phyloP scores from a whole-genome alignment of 2,329 filamentous ascomycete genomes.

The Verticillium longisporum region DNA sequence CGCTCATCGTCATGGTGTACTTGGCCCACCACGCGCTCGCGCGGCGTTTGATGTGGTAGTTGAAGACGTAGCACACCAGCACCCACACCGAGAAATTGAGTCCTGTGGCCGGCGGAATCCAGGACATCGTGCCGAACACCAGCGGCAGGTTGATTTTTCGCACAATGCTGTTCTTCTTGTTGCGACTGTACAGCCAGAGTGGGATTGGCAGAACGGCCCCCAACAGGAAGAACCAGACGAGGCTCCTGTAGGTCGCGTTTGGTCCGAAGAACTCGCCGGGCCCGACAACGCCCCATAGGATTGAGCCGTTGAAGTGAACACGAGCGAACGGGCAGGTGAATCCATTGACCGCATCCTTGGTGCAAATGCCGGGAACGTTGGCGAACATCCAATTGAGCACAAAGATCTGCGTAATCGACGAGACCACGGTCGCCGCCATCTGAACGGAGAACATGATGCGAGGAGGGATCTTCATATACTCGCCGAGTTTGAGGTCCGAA shows the following conservation, averaged over 20 bases:
- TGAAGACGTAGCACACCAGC: conserved; percentile 79
- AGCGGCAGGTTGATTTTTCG: conserved; percentile 78
- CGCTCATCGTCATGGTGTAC: conserved; percentile 84
- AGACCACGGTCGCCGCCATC: conserved; percentile 67
- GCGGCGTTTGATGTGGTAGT: conserved; percentile 63
- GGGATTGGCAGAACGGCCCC: conserved; percentile 69
- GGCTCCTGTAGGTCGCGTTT: conserved; percentile 63
- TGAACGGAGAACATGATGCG: conserved; percentile 74
- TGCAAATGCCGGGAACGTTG: conserved; percentile 72
- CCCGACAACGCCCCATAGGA: conserved; percentile 84
- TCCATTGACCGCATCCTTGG: conserved; percentile 70
- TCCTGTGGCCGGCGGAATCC: conserved; percentile 81
- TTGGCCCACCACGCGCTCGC: conserved; percentile 79
- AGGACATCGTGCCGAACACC: conserved; percentile 73
- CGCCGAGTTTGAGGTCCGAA: conserved; percentile 77
- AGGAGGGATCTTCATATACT: conserved; percentile 83
- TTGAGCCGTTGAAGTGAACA: conserved; percentile 85
- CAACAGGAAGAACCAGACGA: conserved; percentile 77
- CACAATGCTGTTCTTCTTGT: conserved; percentile 53
- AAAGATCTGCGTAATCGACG: conserved; percentile 72
- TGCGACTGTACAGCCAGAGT: conserved; percentile 64
- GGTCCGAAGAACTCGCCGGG: conserved; percentile 76
- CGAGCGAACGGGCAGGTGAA: conserved; percentile 84
- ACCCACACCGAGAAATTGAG: conserved; percentile 88
- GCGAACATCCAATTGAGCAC: conserved; percentile 88